phyloP scores from a whole-genome alignment of 257 asterid genomes.

The Capsicum chinense region DNA sequence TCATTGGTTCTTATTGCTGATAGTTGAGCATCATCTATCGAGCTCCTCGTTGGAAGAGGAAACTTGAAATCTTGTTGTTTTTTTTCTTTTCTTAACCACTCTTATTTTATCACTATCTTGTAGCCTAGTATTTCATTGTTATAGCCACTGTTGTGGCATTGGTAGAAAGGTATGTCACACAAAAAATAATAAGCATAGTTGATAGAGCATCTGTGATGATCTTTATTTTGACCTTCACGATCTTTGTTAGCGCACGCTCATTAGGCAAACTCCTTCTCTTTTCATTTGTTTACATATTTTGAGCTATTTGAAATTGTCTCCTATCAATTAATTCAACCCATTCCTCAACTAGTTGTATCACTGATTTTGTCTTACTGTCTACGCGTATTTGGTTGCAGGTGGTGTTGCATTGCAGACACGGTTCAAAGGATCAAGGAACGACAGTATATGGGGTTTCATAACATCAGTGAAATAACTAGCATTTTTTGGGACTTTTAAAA shows the following conservation, averaged over 20 bases:
- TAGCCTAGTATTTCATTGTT: conserved; percentile 36
- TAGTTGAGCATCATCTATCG: not conserved
- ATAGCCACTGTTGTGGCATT: not conserved
- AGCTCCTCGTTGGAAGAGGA: too few species aligned
- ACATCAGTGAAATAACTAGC: conserved; percentile 46
- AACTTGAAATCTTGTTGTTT: too few species aligned
- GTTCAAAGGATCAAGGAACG: conserved; percentile 41
- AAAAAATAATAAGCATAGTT: not conserved
- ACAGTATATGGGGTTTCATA: conserved; percentile 55
- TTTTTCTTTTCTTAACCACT: too few species aligned
- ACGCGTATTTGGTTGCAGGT: conserved; percentile 43
- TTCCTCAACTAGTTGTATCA: not conserved
- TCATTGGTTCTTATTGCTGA: not conserved
- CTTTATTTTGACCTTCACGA: not conserved
- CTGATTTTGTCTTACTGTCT: not conserved
- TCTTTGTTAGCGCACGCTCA: accelerated
- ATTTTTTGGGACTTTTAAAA: not conserved
- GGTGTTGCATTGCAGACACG: conserved; percentile 56
- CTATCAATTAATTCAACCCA: too few species aligned
- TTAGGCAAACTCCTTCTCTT: conserved; percentile 27
- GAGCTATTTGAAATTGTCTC: not conserved
- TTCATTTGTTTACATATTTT: not conserved
- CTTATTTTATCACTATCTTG: conserved; percentile 18
- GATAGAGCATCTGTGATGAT: not conserved
- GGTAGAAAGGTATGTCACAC: not conserved